Evolutionary conservation across 805 yeast species (phyloP).

Genomic region (Candida silvicultrix): DNA sequence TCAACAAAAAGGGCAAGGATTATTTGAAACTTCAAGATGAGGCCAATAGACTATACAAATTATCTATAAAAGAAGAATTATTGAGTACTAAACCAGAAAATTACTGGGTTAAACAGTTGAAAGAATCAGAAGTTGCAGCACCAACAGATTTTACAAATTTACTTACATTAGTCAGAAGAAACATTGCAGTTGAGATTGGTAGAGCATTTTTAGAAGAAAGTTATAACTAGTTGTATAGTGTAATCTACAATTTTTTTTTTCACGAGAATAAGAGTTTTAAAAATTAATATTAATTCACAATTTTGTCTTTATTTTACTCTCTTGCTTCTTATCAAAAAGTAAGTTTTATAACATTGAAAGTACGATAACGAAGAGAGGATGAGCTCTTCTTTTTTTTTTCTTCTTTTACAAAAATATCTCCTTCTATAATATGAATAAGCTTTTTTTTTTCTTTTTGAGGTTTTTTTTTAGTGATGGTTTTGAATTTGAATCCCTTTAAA

Average conservation of each 20-base stretch:
- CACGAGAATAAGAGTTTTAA: background rate
- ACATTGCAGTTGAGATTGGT: constrained; percentile 19
- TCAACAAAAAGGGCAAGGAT: constrained; percentile 6
- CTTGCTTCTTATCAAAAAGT: background rate
- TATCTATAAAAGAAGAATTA: constrained; percentile 5
- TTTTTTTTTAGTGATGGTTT: background rate
- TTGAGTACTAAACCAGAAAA: constrained; percentile 1
- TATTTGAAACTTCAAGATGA: constrained; percentile 7
- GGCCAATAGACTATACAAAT: constrained; percentile 17
- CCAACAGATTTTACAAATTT: constrained; percentile 13
- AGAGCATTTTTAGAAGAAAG: constrained; percentile 17
- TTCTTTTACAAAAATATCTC: background rate
- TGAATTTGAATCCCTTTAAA: background rate
- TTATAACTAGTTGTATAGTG: background rate
- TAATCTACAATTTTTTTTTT: background rate
- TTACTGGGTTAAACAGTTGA: constrained; percentile 17
- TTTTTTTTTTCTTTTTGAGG: no score
- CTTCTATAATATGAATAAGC: background rate
- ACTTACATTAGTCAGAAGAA: constrained; percentile 16
- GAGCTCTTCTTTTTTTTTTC: background rate
- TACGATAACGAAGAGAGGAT: background rate
- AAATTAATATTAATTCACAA: background rate
- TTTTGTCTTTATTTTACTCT: no score
- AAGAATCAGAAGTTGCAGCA: constrained; percentile 11
- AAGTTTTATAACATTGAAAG: background rate